Percentiles rank a stretch among this genome's conserved stretches.
These are phyloP conservation scores for Fusarium oligoseptatum DNA, from an alignment of 2,329 filamentous ascomycete genomes.

Conservation along the genomic window DNA sequence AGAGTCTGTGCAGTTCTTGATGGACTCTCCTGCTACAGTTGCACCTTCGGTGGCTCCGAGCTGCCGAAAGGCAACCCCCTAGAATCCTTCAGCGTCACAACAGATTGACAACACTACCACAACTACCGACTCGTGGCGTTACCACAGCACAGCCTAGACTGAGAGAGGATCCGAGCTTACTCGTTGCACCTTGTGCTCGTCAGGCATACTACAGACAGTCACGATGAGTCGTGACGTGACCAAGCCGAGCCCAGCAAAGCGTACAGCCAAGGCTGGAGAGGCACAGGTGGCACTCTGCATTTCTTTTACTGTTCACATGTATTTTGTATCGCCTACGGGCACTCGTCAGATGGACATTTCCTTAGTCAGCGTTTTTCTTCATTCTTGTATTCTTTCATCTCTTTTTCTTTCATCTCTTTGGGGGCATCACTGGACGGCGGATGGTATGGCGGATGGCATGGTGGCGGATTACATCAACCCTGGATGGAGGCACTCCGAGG, in stretches of 20 bases:
- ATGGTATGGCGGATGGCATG: not conserved
- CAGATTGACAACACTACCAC: not conserved
- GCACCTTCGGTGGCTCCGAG: constrained; percentile 15
- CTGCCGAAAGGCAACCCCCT: constrained; percentile 24
- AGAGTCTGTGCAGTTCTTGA: constrained; percentile 51
- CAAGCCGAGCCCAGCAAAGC: not conserved
- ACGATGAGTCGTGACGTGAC: not conserved
- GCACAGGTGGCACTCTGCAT: not conserved
- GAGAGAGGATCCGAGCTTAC: not conserved
- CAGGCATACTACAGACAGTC: not conserved
- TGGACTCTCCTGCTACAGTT: constrained; percentile 29
- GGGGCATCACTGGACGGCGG: not conserved
- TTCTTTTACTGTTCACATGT: constrained; percentile 6
- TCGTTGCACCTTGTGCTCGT: not conserved
- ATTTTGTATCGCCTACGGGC: not conserved
- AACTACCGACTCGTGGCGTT: constrained; percentile 13
- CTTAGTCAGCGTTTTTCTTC: not conserved
- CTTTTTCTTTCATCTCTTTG: not conserved
- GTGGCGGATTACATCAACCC: too few relatives aligned
- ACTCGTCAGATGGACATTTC: not conserved
- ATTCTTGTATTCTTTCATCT: not conserved
- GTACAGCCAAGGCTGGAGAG: constrained; percentile 1
- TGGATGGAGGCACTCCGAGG: not conserved
- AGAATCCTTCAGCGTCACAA: not conserved
- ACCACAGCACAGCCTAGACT: constrained; percentile 4